Evolutionary conservation across 257 asterid species (phyloP), one percentile per base, ranked within the genome.

Genomic region (Solanum arcanum): DNA sequence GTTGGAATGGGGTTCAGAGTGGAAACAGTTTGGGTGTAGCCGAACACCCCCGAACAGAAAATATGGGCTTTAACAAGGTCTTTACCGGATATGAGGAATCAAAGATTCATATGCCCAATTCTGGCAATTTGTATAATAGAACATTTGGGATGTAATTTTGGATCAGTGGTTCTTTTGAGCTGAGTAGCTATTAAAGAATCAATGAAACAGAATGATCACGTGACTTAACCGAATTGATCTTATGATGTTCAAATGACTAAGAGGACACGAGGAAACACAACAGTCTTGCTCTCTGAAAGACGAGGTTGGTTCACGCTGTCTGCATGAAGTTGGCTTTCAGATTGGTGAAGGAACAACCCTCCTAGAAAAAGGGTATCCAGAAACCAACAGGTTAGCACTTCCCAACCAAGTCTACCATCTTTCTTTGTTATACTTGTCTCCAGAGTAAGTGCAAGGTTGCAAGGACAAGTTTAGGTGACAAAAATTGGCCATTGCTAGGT

Each of bases 51-150:
- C 90, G 98, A 88, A 87, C 89, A 23, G 98, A 94, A 91, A 92
- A 95, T 77, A 80, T 92, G 92, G 84, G 66, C 66, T 90, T 85
- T 73, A 92, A 90, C 62, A 92, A 92, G 69, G 91, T 90, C 83
- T 94, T 92, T 60, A 83, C 89, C 87, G 95, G 98, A 86, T 93
- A 93, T 88, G 99, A 94, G 88, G 98, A 97, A 83, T 82, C 98
- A 37, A 94, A 92, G 92, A 90, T 92, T 70, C 91, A 90, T 56
- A 87, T 90, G 93, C 95, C 96, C 39, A 90, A 92, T 91, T 96
- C 97, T 72, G 96, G 95, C 86, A 92, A 91, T 89, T 56, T 94
- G 87, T 94, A 94, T 91, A 92, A 94, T 23, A 92, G 98, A 73
- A 87, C 95, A 16, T 94, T 91, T 89, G 97, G 98, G 87, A 92